Conservation (phyloP, 768 basidiomycete species). For the Panaeolus papilionaceus region DNA sequence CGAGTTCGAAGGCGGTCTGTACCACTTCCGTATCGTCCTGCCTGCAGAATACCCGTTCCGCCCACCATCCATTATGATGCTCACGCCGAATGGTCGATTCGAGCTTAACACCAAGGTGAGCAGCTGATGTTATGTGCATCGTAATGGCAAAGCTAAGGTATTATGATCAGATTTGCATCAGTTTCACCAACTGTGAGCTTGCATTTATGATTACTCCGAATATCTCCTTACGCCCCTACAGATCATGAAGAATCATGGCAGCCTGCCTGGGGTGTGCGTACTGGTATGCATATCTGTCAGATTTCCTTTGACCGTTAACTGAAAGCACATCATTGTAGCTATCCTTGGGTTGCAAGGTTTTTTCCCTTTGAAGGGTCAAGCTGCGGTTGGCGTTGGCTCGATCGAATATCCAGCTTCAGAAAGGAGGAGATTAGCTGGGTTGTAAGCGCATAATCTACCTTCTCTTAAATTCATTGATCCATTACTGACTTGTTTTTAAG, state of each 20-base stretch:
- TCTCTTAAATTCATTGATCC: neutral
- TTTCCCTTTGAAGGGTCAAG: slow-evolving; percentile 88
- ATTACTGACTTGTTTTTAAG: slow-evolving; percentile 41
- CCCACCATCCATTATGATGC: slow-evolving; percentile 94
- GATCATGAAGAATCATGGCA: slow-evolving; percentile 98
- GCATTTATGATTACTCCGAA: slow-evolving; percentile 17
- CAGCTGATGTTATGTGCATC: neutral
- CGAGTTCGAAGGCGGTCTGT: slow-evolving; percentile 95
- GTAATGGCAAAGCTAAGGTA: slow-evolving; percentile 1
- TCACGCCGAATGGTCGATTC: slow-evolving; percentile 97
- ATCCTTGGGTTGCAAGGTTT: slow-evolving; percentile 90
- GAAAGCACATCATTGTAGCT: slow-evolving; percentile 49
- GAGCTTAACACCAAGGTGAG: slow-evolving; percentile 93
- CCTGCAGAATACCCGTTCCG: slow-evolving; percentile 97
- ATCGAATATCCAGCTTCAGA: slow-evolving; percentile 79
- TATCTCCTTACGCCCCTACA: slow-evolving; percentile 35
- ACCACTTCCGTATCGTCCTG: slow-evolving; percentile 90
- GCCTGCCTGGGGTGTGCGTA: slow-evolving; percentile 97
- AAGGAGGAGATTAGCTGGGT: slow-evolving; percentile 75
- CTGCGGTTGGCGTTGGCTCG: slow-evolving; percentile 87
- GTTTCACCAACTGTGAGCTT: slow-evolving; percentile 85
- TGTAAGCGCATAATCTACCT: slow-evolving; percentile 55
- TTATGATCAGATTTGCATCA: slow-evolving; percentile 79
- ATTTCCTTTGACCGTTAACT: slow-evolving; percentile 5
- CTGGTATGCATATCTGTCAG: slow-evolving; percentile 57